Percentiles rank a stretch among this genome's conserved stretches.
phyloP scores from a whole-genome alignment of 768 basidiomycete genomes.

The Lanmaoa pseudosensibilis region DNA sequence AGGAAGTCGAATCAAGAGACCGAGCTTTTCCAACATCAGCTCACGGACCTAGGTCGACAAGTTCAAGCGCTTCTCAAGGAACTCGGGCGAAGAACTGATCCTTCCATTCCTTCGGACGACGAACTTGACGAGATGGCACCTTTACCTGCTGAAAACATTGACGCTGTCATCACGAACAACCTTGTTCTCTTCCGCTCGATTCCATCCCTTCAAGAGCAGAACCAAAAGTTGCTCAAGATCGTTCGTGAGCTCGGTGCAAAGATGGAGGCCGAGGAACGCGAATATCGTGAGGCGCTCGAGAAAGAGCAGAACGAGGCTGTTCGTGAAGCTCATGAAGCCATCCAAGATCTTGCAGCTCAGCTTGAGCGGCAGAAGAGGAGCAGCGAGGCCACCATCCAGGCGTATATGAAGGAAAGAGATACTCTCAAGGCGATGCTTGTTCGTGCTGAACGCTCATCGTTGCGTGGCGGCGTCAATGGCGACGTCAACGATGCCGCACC shows the following conservation, averaged over 20 bases:
- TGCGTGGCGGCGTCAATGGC: conserved; percentile 30
- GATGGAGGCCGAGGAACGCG: conserved; percentile 83
- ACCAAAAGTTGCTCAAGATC: conserved; percentile 83
- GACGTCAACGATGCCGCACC: conserved; percentile 29
- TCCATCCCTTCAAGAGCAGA: conserved; percentile 82
- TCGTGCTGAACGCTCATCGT: conserved; percentile 41
- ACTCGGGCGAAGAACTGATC: conserved; percentile 79
- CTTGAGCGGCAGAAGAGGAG: conserved; percentile 76
- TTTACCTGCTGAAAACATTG: conserved; percentile 55
- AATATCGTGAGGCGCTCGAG: conserved; percentile 68
- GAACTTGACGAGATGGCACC: conserved; percentile 50
- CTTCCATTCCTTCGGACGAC: conserved; percentile 73
- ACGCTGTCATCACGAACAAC: conserved; percentile 83
- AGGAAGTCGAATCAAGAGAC: conserved; percentile 59
- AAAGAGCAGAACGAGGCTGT: conserved; percentile 78
- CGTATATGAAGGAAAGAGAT: conserved; percentile 86
- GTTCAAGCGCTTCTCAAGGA: conserved; percentile 78
- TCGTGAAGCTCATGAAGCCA: conserved; percentile 84
- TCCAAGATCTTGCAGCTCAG: conserved; percentile 73
- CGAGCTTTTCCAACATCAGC: conserved; percentile 68
- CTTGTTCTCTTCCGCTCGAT: conserved; percentile 86
- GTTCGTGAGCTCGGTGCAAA: conserved; percentile 79
- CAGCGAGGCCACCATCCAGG: conserved; percentile 69
- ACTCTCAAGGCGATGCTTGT: conserved; percentile 74
- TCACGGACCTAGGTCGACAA: conserved; percentile 82